Evolutionary conservation across 1,284 basidiomycete species (phyloP).

Genomic region (Cryptococcus sp.): DNA sequence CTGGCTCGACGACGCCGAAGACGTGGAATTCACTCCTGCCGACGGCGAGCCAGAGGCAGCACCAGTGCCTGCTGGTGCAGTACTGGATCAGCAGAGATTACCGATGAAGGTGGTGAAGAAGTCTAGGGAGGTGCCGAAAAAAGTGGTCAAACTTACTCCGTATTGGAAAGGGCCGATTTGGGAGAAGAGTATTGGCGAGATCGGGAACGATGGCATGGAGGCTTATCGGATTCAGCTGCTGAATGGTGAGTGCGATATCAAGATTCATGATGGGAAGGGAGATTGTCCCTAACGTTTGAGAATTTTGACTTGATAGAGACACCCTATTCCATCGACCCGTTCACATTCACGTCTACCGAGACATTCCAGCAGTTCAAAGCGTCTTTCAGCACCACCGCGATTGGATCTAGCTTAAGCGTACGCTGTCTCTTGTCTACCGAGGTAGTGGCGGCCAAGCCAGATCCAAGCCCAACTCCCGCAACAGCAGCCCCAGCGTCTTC

Average conservation of each 20-base stretch:
- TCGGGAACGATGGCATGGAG: slow-evolving; percentile 38
- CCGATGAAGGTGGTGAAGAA: slow-evolving; percentile 37
- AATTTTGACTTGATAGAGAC: slow-evolving; percentile 34
- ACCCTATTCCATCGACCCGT: slow-evolving; percentile 47
- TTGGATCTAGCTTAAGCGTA: slow-evolving; percentile 34
- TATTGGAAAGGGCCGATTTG: slow-evolving; percentile 48
- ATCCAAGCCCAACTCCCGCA: not conserved
- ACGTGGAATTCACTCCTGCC: slow-evolving; percentile 23
- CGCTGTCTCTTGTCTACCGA: slow-evolving; percentile 33
- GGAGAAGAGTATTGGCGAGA: slow-evolving; percentile 43
- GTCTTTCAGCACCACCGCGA: slow-evolving; percentile 31
- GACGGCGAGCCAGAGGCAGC: slow-evolving; percentile 18
- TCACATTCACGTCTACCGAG: slow-evolving; percentile 40
- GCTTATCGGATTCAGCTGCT: slow-evolving; percentile 47
- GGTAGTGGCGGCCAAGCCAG: slow-evolving; percentile 4
- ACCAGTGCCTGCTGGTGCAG: slow-evolving; percentile 1
- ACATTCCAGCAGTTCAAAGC: slow-evolving; percentile 32
- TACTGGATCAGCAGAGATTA: slow-evolving; percentile 20
- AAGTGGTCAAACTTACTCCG: slow-evolving; percentile 47
- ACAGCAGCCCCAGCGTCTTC: slow-evolving; percentile 2
- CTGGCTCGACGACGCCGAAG: slow-evolving; percentile 46
- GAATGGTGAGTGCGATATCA: slow-evolving; percentile 38
- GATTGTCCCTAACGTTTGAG: slow-evolving; percentile 2
- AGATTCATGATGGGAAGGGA: not conserved
- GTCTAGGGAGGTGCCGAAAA: slow-evolving; percentile 34